Evolutionary conservation across 2,329 filamentous ascomycete species (phyloP).

Genomic region (Xylariaceae sp.): DNA sequence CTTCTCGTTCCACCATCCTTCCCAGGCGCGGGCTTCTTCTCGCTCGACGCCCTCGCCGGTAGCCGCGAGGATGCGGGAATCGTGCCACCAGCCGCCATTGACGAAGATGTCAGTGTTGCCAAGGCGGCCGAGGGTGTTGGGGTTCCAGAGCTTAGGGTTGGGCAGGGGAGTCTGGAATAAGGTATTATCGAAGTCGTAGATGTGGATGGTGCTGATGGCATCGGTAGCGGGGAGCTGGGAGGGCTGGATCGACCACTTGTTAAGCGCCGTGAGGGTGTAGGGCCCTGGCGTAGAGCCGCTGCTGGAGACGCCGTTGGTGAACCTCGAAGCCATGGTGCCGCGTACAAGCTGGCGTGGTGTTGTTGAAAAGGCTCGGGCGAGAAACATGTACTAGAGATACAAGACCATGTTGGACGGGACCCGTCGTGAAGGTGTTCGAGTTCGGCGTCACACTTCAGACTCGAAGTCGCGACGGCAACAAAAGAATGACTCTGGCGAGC

Average conservation of each 20-base stretch:
- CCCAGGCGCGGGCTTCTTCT: constrained; percentile 82
- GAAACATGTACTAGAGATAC: constrained; percentile 8
- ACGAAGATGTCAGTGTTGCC: constrained; percentile 72
- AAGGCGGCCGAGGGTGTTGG: constrained; percentile 71
- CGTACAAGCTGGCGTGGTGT: constrained; percentile 9
- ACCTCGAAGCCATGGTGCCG: constrained; percentile 26
- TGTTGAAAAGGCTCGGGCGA: constrained; percentile 8
- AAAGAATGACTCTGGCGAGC: too few species aligned
- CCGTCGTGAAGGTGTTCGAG: too few species aligned
- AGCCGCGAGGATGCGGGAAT: constrained; percentile 77
- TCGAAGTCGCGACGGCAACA: too few species aligned
- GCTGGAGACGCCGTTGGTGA: constrained; percentile 18
- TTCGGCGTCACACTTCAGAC: too few species aligned
- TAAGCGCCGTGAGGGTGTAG: constrained; percentile 69
- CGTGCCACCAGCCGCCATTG: constrained; percentile 97
- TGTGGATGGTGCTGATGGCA: constrained; percentile 75
- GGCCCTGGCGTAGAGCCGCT: constrained; percentile 15
- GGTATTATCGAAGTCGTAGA: constrained; percentile 99
- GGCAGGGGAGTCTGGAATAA: constrained; percentile 89
- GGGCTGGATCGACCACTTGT: constrained; percentile 78
- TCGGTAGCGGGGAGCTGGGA: constrained; percentile 67
- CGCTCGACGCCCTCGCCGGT: constrained; percentile 79
- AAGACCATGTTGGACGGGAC: too few species aligned
- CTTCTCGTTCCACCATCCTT: constrained; percentile 95
- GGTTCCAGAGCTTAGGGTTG: constrained; percentile 84